Evolutionary conservation across 129 eudicot species (phyloP).

Genomic region (Lactuca sativa): DNA sequence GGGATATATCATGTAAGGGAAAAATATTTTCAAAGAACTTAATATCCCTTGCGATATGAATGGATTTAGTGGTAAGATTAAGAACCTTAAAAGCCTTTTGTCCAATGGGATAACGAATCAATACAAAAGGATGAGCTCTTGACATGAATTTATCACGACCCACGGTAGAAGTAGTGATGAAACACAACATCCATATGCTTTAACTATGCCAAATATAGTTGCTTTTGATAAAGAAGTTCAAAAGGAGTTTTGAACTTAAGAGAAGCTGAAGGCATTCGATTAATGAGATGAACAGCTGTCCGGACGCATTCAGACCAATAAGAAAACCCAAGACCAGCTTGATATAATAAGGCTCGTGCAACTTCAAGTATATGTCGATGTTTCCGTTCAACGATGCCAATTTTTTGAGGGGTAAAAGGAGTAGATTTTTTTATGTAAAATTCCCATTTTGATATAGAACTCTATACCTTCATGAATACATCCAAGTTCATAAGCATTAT

Average conservation of each 20-base stretch:
- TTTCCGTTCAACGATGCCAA: background rate
- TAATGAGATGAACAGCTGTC: background rate
- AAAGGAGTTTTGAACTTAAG: background rate
- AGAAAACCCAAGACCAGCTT: no score
- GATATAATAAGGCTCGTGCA: no score
- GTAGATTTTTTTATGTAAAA: background rate
- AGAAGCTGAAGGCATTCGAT: background rate
- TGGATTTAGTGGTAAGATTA: background rate
- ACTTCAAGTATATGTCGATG: no score
- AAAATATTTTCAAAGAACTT: background rate
- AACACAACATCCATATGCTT: background rate
- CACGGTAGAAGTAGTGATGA: background rate
- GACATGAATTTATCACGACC: background rate
- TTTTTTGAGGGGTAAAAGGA: background rate
- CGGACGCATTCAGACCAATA: background rate
- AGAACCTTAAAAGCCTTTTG: background rate
- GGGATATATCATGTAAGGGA: no score
- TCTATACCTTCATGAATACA: background rate
- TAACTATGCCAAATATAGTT: background rate
- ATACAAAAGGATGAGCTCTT: background rate
- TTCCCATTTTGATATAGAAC: background rate
- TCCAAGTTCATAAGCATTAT: conserved; percentile 4
- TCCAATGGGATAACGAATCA: conserved; percentile 4
- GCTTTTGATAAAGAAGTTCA: background rate
- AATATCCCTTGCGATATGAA: no score